Evolutionary conservation across 805 yeast species (phyloP), one percentile per base, ranked within the genome.

Genomic region (Scheffersomyces ergatensis): DNA sequence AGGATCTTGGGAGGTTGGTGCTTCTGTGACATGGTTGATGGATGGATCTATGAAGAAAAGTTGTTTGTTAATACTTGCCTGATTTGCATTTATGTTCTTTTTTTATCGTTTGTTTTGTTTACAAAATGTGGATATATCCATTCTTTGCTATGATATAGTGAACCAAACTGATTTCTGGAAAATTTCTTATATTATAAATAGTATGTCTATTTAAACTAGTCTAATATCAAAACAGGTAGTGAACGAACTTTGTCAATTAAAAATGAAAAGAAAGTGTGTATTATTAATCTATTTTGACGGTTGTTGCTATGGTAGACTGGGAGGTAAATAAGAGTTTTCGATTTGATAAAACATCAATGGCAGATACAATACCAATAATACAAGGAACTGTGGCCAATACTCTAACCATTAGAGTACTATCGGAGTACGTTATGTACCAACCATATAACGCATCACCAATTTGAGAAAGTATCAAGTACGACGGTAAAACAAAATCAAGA

Each of bases 1-100:
- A 92, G 81, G 19, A 85, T 71, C 39, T 76, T 77, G 1, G 95
- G 95, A 11, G 68, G 68, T 25, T 43, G 49, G 20, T n/a, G n/a
- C n/a, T 5, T 8, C 14, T 7, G 29, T 5, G 29, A 26, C 29
- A 26, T 26, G 6, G 29, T 26, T 13, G n/a, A 11, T n/a, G n/a
- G n/a, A n/a, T n/a, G n/a, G n/a, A n/a, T n/a, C n/a, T n/a, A n/a
- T n/a, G n/a, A n/a, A n/a, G n/a, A n/a, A n/a, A n/a, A n/a, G n/a
- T n/a, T n/a, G n/a, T n/a, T n/a, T n/a, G n/a, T n/a, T n/a, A n/a
- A n/a, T n/a, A n/a, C n/a, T n/a, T n/a, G n/a, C n/a, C n/a, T n/a
- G n/a, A n/a, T n/a, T n/a, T n/a, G n/a, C n/a, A n/a, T n/a, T n/a
- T n/a, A n/a, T n/a, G n/a, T n/a, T n/a, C n/a, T n/a, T n/a, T n/a